A percentile compares a stretch with the other conserved stretches of the same genome.
These are phyloP conservation scores for Nepenthes alata DNA, from an alignment of 179 eudicot genomes.

Conservation along the genomic window DNA sequence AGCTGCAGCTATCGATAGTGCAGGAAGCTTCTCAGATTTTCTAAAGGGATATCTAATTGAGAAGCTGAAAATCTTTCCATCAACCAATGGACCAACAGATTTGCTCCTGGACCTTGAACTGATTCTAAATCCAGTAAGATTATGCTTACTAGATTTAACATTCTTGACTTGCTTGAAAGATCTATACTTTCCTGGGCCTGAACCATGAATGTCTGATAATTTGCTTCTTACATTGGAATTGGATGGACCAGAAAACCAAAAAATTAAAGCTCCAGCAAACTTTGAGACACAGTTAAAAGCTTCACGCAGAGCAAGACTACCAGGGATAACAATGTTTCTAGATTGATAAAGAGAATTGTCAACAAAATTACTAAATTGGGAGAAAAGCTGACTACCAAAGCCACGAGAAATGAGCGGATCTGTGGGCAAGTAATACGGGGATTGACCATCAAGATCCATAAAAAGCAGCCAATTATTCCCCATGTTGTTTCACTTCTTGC, in stretches of 20 bases:
- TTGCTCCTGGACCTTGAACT: conserved; percentile 18
- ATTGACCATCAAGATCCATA: conserved; percentile 32
- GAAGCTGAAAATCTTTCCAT: conserved; percentile 33
- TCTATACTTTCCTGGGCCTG: conserved; percentile 10
- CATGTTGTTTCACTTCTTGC: conserved; percentile 14
- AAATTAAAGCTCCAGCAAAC: conserved; percentile 36
- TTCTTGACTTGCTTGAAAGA: conserved; percentile 21
- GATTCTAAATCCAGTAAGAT: conserved; percentile 18
- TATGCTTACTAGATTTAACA: conserved; percentile 10
- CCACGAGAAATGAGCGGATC: conserved; percentile 21
- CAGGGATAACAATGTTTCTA: conserved; percentile 27
- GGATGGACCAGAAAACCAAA: conserved; percentile 39
- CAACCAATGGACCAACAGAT: conserved; percentile 17
- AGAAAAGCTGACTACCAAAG: conserved; percentile 24
- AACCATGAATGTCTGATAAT: conserved; percentile 14
- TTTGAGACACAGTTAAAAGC: conserved; percentile 46
- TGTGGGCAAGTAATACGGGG: conserved; percentile 19
- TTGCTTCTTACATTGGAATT: conserved; percentile 20
- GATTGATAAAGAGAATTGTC: conserved; percentile 31
- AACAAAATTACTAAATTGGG: conserved; percentile 31
- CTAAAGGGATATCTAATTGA: conserved; percentile 21
- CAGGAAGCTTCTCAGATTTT: conserved; percentile 32
- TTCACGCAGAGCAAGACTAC: conserved; percentile 36
- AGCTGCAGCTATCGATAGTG: conserved; percentile 56
- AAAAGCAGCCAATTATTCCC: conserved; percentile 31